Percentiles rank a stretch among this genome's conserved stretches.
Conservation (phyloP, 169 alveolate species). For the Plasmodium vivax region DNA sequence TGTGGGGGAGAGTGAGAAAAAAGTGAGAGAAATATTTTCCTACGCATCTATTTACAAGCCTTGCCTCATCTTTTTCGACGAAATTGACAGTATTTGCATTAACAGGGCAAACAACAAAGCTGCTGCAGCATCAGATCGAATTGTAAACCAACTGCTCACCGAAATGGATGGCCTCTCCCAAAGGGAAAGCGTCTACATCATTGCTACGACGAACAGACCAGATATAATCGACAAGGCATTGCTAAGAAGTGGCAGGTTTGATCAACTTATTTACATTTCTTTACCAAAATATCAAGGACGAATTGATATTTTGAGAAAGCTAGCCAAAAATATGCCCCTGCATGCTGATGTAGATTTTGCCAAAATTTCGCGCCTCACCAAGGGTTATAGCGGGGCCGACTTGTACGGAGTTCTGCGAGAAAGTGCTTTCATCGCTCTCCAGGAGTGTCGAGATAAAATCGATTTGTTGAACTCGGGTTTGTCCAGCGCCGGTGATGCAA, state of each 20-base stretch:
- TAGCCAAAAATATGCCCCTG: conserved; percentile 91
- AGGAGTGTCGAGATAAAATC: conserved; percentile 76
- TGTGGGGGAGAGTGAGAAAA: conserved; percentile 99
- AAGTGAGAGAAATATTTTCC: conserved; percentile 97
- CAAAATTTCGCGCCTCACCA: conserved; percentile 85
- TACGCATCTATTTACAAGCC: conserved; percentile 98
- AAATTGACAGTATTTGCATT: conserved; percentile 97
- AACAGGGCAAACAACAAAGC: conserved; percentile 91
- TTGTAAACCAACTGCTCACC: conserved; percentile 97
- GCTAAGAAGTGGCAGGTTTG: conserved; percentile 96
- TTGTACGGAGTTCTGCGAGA: conserved; percentile 93
- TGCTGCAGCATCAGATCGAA: conserved; percentile 94
- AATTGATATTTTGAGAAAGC: conserved; percentile 89
- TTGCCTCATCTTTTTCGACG: conserved; percentile 98
- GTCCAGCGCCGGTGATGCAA: neutral
- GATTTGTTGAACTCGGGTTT: neutral
- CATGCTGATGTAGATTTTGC: conserved; percentile 84
- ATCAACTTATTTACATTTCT: conserved; percentile 93
- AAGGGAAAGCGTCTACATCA: conserved; percentile 93
- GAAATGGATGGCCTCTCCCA: conserved; percentile 98
- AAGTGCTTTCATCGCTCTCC: conserved; percentile 92
- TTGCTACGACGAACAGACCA: conserved; percentile 99
- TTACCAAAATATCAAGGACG: conserved; percentile 96
- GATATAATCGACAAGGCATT: conserved; percentile 99
- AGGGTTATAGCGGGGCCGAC: conserved; percentile 98